Evolutionary conservation across 2,329 filamentous ascomycete genomes (phyloP), one percentile per base, ranked within the genome.

Genomic region (Thermothelomyces thermophilus): DNA sequence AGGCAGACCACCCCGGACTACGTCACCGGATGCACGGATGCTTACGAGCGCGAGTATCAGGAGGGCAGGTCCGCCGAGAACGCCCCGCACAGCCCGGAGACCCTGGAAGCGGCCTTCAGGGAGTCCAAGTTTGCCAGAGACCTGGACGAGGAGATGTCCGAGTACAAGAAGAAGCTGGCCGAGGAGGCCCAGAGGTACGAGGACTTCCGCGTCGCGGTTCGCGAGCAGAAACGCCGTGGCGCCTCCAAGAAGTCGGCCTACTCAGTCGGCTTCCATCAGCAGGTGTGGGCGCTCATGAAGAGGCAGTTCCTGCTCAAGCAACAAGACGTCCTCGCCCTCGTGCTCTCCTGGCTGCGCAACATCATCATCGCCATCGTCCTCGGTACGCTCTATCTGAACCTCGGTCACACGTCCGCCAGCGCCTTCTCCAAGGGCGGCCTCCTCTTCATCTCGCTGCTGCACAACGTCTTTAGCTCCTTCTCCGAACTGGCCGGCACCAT

Each of bases 381-480:
- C 40, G 89, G 88, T 58, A 90, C 87, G 0, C 81, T 93, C 3
- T 95, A 85, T 73, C 75, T 89, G 51, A 73, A 88, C 31, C 76
- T 88, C 30, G 80, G 81, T 1, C 66, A 80, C 45, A 82, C 75
- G 0, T 82, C 79, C 1, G 79, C 80, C 28, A 87, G 83, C 34
- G 86, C 87, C 3, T 94, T 93, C 67, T 86, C 83, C 58, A 82
- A 88, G 64, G 87, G 87, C 55, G 88, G 87, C 71, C 77, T 91
- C 1, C 72, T 94, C 44, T 94, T 94, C 69, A 81, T 90, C 47
- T 73, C 85, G 19, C 76, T 94, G 1, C 70, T 94, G 4, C 91
- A 91, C 75, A 91, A 91, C 64, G 85, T 86, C n/a, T 91, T 94
- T 67, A 83, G 89, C 62, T 86, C 88, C 20, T 90, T 93, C 62